A percentile compares a stretch with the other conserved stretches of the same genome.
Evolutionary conservation across 148 eudicot species (phyloP).

Genomic region (Amaranthus cruentus): DNA sequence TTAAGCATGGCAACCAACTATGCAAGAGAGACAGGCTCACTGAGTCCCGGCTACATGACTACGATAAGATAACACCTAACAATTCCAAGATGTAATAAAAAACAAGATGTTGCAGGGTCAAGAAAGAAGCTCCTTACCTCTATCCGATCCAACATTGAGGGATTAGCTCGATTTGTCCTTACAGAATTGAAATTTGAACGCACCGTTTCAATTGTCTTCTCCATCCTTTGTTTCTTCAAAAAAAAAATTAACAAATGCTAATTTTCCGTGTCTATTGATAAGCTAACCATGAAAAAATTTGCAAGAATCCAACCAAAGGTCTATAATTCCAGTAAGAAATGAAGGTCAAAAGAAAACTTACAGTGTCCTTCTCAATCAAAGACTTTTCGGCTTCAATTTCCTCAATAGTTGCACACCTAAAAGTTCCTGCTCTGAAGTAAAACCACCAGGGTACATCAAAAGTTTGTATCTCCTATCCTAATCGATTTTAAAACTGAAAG

Average conservation of each 20-base stretch:
- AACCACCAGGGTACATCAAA: constrained; percentile 20
- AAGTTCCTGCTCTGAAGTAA: constrained; percentile 50
- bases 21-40: neutral
- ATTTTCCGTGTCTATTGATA: neutral
- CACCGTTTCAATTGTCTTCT: constrained; percentile 75
- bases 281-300: neutral
- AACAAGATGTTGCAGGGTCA: neutral
- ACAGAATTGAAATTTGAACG: constrained; percentile 73
- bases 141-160: constrained; percentile 80
- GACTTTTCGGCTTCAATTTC: constrained; percentile 91
- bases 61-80: neutral
- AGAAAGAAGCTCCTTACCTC: constrained; percentile 42
- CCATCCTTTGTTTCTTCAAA: constrained; percentile 91
- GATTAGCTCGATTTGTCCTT: constrained; percentile 80
- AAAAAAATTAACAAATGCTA: constrained; percentile 11
- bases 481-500: neutral
- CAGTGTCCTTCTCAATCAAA: constrained; percentile 63
- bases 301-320: neutral
- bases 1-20: neutral
- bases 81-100: neutral
- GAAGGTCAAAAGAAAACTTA: constrained; percentile 31
- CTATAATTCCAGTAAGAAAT: neutral
- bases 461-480: neutral
- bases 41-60: neutral
- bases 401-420: constrained; percentile 80